Conservation (phyloP, 495 filamentous ascomycete species). For the Penicillium coprophilum region DNA sequence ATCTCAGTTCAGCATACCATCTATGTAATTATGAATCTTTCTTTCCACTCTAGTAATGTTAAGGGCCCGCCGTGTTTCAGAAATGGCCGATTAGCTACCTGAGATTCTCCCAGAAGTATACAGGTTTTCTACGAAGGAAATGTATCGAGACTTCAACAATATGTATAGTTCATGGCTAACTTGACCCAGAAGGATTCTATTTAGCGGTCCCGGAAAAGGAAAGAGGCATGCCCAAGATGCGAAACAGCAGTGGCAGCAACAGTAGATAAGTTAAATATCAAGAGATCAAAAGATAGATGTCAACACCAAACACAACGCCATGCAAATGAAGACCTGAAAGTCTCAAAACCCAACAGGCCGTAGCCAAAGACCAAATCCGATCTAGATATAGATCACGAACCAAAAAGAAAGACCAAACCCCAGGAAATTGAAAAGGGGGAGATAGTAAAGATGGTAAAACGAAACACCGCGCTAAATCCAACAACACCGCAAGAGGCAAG, state of each 20-base stretch:
- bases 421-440: constrained; percentile 10
- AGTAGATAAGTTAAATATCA: neutral
- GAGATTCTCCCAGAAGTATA: neutral
- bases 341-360: constrained; percentile 6
- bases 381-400: constrained; percentile 19
- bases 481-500: constrained; percentile 5
- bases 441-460: constrained; percentile 16
- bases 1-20: neutral
- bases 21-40: too few species aligned
- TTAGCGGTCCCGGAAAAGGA: constrained; percentile 7
- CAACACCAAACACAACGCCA: constrained; percentile 22
- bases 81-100: neutral
- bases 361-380: constrained; percentile 13
- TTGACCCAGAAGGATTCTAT: constrained; percentile 25
- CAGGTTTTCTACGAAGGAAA: neutral
- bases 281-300: constrained; percentile 3
- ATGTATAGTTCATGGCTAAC: constrained; percentile 16
- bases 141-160: neutral
- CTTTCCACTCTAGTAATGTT: neutral
- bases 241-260: neutral
- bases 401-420: constrained; percentile 7
- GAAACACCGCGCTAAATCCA: constrained; percentile 37
- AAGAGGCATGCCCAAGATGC: constrained; percentile 8
- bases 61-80: neutral
- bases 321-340: constrained; percentile 22